Evolutionary conservation across 352 stramenopile species (phyloP).

Genomic region (Phytophthora nicotianae): DNA sequence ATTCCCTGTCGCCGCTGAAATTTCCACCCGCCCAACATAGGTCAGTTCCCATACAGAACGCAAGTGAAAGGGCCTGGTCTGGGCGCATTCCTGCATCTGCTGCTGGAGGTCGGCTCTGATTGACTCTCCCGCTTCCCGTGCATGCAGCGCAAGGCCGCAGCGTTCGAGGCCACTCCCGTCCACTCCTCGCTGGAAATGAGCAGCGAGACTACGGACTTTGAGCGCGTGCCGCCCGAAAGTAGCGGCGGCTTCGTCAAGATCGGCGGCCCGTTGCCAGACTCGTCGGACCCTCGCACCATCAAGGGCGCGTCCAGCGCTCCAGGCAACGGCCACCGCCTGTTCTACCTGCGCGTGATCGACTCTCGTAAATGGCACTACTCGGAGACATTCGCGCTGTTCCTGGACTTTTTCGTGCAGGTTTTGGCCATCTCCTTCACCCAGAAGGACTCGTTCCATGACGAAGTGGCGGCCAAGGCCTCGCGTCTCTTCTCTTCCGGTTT

Average conservation of each 20-base stretch:
- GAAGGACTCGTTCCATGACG: constrained; percentile 59
- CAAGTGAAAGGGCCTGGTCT: constrained; percentile 15
- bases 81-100: constrained; percentile 20
- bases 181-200: constrained; percentile 41
- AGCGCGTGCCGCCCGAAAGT: constrained; percentile 50
- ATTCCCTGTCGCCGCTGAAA: constrained; percentile 14
- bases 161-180: constrained; percentile 31
- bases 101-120: constrained; percentile 1
- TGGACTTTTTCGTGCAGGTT: constrained; percentile 89
- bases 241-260: constrained; percentile 80
- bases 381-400: constrained; percentile 83
- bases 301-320: constrained; percentile 48
- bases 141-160: constrained; percentile 35
- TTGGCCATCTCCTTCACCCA: constrained; percentile 81
- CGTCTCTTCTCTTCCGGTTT: constrained; percentile 76
- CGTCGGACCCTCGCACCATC: constrained; percentile 70
- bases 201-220: constrained; percentile 58
- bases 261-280: constrained; percentile 70
- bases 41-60: constrained; percentile 35
- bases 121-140: constrained; percentile 15
- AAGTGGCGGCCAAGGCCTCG: constrained; percentile 70
- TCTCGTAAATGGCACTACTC: constrained; percentile 91
- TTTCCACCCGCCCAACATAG: constrained; percentile 11
- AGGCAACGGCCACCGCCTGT: constrained; percentile 69
- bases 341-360: constrained; percentile 84